Base-by-base conservation (phyloP, 176 grass and related monocot genomes). In the Aegilops sharonensis region DNA sequence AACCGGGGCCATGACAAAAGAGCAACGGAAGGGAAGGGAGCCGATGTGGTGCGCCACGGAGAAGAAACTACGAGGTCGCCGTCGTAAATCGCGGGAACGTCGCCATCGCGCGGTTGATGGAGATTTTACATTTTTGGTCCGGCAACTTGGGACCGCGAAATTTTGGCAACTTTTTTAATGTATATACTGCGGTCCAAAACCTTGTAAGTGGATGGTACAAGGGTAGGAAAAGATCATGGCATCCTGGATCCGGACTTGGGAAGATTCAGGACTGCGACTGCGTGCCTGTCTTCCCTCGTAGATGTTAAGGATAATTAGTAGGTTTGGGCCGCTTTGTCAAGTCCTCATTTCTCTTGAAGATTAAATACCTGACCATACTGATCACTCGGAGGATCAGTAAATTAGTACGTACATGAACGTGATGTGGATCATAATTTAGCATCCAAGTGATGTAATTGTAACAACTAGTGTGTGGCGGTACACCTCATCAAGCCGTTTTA, bases 371-470 rank as follows among this genome's bases (percentile, higher is more conserved):
- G 66, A 71, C 69, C 81, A 17, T 11, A 15, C 66, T 8, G 66
- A 71, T 71, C 67, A 60, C 12, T 56, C 1, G 30, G n/a, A 20
- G 14, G 32, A 83, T 60, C 32, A 60, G 34, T 18, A 10, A 20
- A 6, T 32, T n/a, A 6, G 8, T 39, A 9, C 4, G 1, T 2
- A 72, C 29, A 17, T 20, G 73, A 62, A 62, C 63, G 27, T 80
- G 76, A 72, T 29, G 36, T 23, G 30, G 30, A 31, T 31, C 74
- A 68, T 59, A 85, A 68, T 78, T 78, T 64, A 72, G 40, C 18
- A 86, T 9, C 11, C 14, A 42, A 6, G 52, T 81, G 59, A 66
- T 80, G 76, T 73, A 54, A 75, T 56, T 89, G 37, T 72, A 72
- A 30, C 81, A 50, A 15, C 39, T 79, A 52, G 25, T 72, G 2